A percentile compares a stretch with the other conserved stretches of the same genome.
Evolutionary conservation across 2,329 filamentous ascomycete genomes (phyloP).

Genomic region (Thelonectria olida): DNA sequence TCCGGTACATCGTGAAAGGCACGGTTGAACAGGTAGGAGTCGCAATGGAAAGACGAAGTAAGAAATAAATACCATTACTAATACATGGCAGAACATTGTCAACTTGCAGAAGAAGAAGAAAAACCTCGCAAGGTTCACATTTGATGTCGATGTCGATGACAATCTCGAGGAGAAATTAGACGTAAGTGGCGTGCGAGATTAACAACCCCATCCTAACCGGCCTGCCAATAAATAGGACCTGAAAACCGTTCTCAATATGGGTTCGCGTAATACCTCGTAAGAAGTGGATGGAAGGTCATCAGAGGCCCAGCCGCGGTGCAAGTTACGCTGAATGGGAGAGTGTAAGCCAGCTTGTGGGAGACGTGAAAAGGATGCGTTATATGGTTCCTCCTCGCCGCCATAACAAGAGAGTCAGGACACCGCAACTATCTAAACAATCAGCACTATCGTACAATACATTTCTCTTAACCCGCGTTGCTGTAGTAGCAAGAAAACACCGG

Average conservation of each 20-base stretch:
- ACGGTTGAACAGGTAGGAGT: constrained; percentile 18
- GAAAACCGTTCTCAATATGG: neutral
- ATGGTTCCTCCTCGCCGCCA: no score
- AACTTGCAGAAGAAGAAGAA: constrained; percentile 16
- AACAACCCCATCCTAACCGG: neutral
- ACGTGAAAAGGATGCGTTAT: no score
- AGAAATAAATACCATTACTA: neutral
- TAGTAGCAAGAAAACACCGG: constrained; percentile 7
- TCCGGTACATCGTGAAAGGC: constrained; percentile 19
- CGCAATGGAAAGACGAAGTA: no score
- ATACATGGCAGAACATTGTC: constrained; percentile 7
- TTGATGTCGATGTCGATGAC: neutral
- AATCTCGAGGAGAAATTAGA: constrained; percentile 13
- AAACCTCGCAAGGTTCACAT: constrained; percentile 13
- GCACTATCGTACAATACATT: neutral
- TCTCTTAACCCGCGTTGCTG: neutral
- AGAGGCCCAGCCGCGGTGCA: no score
- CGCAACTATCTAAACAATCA: neutral
- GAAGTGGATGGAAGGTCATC: no score
- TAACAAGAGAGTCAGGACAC: neutral
- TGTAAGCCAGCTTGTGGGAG: no score
- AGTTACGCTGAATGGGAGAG: no score
- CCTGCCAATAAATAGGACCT: neutral
- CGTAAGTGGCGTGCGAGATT: neutral
- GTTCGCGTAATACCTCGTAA: no score